A percentile compares a stretch with the other conserved stretches of the same genome.
Conservation (phyloP, 441 rosid genomes). For the Francoa sonchifolia region DNA sequence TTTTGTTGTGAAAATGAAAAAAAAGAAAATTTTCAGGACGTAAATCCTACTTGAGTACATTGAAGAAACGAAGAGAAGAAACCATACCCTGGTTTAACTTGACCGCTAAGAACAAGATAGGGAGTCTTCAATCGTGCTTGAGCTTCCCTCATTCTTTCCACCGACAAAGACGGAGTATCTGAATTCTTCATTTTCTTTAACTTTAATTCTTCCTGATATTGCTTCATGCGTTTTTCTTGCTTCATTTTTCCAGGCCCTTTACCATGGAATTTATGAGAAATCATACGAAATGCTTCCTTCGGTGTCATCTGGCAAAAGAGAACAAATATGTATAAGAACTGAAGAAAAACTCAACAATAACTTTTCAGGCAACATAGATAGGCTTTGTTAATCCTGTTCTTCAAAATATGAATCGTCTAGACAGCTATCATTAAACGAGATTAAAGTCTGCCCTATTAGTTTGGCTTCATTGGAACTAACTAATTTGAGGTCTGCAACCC, state of each 20-base stretch:
- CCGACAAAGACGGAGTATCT: slow-evolving; percentile 85
- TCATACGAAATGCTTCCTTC: slow-evolving; percentile 70
- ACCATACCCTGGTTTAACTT: slow-evolving; percentile 81
- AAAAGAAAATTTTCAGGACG: too few relatives aligned
- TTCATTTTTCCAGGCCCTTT: slow-evolving; percentile 98
- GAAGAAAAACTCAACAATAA: too few relatives aligned
- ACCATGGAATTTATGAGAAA: slow-evolving; percentile 94
- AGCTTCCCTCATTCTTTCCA: slow-evolving; percentile 92
- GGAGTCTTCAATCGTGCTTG: slow-evolving; percentile 84
- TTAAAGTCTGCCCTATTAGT: too few relatives aligned
- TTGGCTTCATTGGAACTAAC: too few relatives aligned
- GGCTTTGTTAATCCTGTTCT: too few relatives aligned
- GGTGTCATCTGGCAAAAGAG: slow-evolving; percentile 64
- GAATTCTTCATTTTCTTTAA: slow-evolving; percentile 92
- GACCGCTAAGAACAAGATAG: slow-evolving; percentile 94
- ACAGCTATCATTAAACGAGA: too few relatives aligned
- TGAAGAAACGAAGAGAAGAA: too few relatives aligned
- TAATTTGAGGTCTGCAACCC: too few relatives aligned
- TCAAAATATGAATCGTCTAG: too few relatives aligned
- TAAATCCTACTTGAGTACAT: background rate
- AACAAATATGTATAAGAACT: slow-evolving; percentile 1
- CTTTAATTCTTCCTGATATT: slow-evolving; percentile 74
- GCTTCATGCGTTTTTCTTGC: slow-evolving; percentile 95
- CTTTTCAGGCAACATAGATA: too few relatives aligned
- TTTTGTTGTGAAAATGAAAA: background rate